Evolutionary conservation across 23 red algal species (phyloP).

Genomic region (Cyanidiococcus yangmingshanensis): DNA sequence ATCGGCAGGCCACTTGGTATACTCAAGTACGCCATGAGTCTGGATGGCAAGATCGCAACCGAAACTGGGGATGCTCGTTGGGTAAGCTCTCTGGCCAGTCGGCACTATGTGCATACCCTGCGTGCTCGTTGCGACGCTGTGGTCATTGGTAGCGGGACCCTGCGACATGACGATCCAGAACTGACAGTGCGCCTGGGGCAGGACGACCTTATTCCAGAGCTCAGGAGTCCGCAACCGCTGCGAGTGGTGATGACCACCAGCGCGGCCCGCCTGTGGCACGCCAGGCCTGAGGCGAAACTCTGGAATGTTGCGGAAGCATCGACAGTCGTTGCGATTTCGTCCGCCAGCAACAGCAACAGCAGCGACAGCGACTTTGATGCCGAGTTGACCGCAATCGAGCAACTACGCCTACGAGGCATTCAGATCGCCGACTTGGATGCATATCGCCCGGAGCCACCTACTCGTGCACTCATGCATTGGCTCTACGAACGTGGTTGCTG

Average conservation of each 20-base stretch:
- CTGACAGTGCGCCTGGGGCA: constrained; percentile 52
- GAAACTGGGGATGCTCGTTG: constrained; percentile 55
- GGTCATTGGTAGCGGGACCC: constrained; percentile 63
- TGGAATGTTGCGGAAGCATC: constrained; percentile 22
- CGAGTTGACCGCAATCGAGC: constrained; percentile 9
- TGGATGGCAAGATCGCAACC: constrained; percentile 81
- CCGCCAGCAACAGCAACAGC: constrained; percentile 10
- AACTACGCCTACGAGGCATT: constrained; percentile 25
- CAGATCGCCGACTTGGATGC: not conserved
- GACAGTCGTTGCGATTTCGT: constrained; percentile 34
- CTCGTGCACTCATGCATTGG: not conserved
- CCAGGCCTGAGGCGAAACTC: constrained; percentile 22
- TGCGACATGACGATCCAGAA: constrained; percentile 59
- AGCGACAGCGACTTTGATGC: not conserved
- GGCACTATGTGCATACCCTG: constrained; percentile 47
- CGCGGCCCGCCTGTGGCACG: constrained; percentile 11
- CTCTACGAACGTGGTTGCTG: constrained; percentile 41
- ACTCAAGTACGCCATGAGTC: constrained; percentile 90
- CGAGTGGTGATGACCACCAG: constrained; percentile 43
- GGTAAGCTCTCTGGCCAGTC: constrained; percentile 42
- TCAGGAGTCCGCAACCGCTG: constrained; percentile 26
- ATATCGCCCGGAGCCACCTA: constrained; percentile 5
- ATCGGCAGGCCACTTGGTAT: constrained; percentile 42
- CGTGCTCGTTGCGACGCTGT: constrained; percentile 64
- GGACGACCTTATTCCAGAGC: not conserved